Conservation (phyloP, 192 early-diverging fungal species). For the Podila epigama region DNA sequence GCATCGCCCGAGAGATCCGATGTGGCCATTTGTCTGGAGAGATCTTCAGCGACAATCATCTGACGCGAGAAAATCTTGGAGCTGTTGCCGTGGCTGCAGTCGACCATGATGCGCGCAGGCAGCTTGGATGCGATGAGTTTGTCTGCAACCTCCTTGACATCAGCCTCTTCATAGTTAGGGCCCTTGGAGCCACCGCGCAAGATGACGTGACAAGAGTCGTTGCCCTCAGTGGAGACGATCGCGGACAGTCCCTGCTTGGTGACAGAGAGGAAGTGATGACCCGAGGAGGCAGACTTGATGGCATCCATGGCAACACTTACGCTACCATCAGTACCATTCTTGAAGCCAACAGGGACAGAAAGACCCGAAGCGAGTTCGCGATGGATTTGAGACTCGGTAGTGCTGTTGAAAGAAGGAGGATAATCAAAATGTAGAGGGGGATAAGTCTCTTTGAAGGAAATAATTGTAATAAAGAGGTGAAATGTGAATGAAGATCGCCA, state of each 20-base stretch:
- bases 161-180: constrained; percentile 87
- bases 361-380: constrained; percentile 84
- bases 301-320: constrained; percentile 91
- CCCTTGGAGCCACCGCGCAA: constrained; percentile 86
- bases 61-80: constrained; percentile 88
- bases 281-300: constrained; percentile 82
- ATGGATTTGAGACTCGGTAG: constrained; percentile 86
- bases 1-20: constrained; percentile 70
- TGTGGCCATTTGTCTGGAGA: constrained; percentile 64
- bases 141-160: constrained; percentile 64
- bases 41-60: constrained; percentile 74
- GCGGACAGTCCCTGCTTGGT: constrained; percentile 86
- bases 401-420: too few species aligned
- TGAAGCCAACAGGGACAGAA: constrained; percentile 83
- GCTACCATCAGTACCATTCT: constrained; percentile 84
- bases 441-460: too few species aligned
- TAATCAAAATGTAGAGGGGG: too few species aligned
- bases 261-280: constrained; percentile 83
- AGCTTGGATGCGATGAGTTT: constrained; percentile 68
- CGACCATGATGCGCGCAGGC: constrained; percentile 83
- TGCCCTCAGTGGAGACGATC: constrained; percentile 88
- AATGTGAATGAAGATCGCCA: too few species aligned
- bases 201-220: constrained; percentile 93
- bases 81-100: constrained; percentile 96
- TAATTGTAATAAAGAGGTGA: too few species aligned